Evolutionary conservation across 331 rosid genomes (phyloP), one percentile per base, ranked within the genome.

Genomic region (Dryas integrifolia): DNA sequence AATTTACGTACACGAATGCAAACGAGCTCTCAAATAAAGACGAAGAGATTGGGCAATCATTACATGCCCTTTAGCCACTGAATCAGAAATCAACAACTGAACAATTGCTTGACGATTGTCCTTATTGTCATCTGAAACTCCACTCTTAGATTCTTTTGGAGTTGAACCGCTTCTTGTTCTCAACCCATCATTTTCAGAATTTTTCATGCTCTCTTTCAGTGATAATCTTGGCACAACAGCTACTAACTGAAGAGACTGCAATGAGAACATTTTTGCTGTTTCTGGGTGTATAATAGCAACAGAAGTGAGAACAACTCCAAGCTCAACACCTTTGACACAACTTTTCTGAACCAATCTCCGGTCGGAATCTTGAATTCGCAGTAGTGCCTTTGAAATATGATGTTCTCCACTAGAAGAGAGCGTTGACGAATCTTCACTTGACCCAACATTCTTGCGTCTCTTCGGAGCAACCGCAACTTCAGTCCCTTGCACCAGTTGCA

Each of bases 401-500:
- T 67, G 35, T 53, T 74, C 83, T 73, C 81, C 72, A 72, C 49
- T 44, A 50, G 80, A 67, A 66, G 86, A 72, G 59, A 81, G 73
- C 24, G 68, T 45, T 72, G 26, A 58, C 5, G 80, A 79, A 77
- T 86, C 84, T 69, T 77, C 76, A 38, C 40, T 65, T 61, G 85
- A 82, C 76, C 78, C 79, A 16, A 44, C 68, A 71, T 24, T 85
- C 81, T 78, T 85, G 72, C 96, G 96, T 65, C 82, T 81, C 82
- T 94, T 91, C 43, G 97, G 92, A 79, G 96, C 96, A 81, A 94
- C 98, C 45, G 86, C 96, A 57, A 94, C 96, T 81, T 94, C 87
- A 61, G 96, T 88, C 77, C 91, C 92, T 13, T 83, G 81, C 85
- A 85, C 87, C 71, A 94, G 97, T 91, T 94, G 92, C 75, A 94